Evolutionary conservation across 345 rosid species (phyloP), one percentile per base, ranked within the genome.

Genomic region (Geranium brycei): DNA sequence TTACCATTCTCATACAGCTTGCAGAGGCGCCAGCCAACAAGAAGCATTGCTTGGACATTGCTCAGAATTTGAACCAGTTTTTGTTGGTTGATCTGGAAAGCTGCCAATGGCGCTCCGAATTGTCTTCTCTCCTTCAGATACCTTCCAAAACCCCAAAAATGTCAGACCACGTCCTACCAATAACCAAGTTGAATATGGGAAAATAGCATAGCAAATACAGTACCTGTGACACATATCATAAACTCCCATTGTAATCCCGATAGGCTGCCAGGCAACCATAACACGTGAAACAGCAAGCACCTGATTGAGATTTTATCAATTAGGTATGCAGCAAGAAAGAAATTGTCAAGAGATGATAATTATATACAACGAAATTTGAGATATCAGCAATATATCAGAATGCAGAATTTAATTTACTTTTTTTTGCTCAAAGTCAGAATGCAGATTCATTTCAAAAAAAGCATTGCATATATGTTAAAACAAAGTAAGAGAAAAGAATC

Each of bases 21-120:
- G 83, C 99, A 93, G 51, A 93, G 83, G 65, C 97, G 91, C 97
- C 97, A 93, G 66, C 97, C 97, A 72, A 93, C 81, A 12, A 93
- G 87, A 70, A 79, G 58, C 95, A 93, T 93, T 13, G 95, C 97
- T 75, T 93, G 96, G 66, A 93, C 75, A 75, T 90, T 84, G 17
- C 97, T 92, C 66, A 91, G 79, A 86, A 93, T 90, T 62, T 74
- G 76, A 51, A 87, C 91, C 65, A 93, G 97, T 78, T 90, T 93
- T 81, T 85, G 92, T 69, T 93, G 99, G 80, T 84, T 89, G 62
- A 89, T 57, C 70, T 87, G 99, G 74, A 88, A 91, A 65, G 99
- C 88, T 60, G 96, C 99, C 78, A 93, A 73, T 23, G 96, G 97
- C 64, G 91, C 97, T 81, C 96, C 96, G 76, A 93, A 93, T 80